Conservation (phyloP, 768 basidiomycete genomes). For the Tylopilus vinaceipallidus region DNA sequence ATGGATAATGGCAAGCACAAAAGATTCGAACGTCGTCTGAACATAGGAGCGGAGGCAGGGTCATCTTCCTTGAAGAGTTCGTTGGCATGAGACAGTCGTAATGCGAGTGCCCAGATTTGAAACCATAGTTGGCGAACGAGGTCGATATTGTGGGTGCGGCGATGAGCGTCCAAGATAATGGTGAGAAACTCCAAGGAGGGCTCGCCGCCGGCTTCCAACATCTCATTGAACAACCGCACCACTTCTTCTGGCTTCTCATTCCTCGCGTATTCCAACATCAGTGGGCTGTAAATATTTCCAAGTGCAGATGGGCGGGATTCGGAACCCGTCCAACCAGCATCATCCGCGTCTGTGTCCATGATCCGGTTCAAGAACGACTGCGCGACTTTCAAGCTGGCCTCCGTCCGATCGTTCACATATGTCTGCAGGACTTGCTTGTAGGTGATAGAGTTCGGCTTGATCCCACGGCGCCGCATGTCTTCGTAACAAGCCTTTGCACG, state of each 20-base stretch:
- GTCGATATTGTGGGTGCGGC: slow-evolving; percentile 52
- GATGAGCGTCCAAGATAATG: slow-evolving; percentile 70
- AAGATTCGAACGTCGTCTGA: slow-evolving; percentile 45
- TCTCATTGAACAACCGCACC: slow-evolving; percentile 53
- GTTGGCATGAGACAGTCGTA: slow-evolving; percentile 37
- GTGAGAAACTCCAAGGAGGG: slow-evolving; percentile 61
- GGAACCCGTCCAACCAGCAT: slow-evolving; percentile 39
- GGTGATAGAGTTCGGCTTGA: slow-evolving; percentile 67
- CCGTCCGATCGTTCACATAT: slow-evolving; percentile 49
- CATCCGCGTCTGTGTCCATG: slow-evolving; percentile 34
- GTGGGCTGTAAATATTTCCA: slow-evolving; percentile 58
- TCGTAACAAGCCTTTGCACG: slow-evolving; percentile 66
- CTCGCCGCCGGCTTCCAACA: slow-evolving; percentile 51
- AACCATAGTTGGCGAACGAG: slow-evolving; percentile 66
- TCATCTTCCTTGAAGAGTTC: slow-evolving; percentile 31
- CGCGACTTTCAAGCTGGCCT: slow-evolving; percentile 55
- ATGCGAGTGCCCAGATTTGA: slow-evolving; percentile 58
- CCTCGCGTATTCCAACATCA: slow-evolving; percentile 52
- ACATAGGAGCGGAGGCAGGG: not conserved
- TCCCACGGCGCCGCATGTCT: slow-evolving; percentile 64
- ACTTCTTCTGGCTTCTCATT: slow-evolving; percentile 49
- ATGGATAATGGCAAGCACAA: slow-evolving; percentile 79
- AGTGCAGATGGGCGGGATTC: slow-evolving; percentile 43
- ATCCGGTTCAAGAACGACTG: slow-evolving; percentile 62
- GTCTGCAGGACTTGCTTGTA: slow-evolving; percentile 65